These are phyloP conservation scores for Grigorovia yakushimaensis DNA, from an alignment of 805 yeast species.

Conservation along the genomic window DNA sequence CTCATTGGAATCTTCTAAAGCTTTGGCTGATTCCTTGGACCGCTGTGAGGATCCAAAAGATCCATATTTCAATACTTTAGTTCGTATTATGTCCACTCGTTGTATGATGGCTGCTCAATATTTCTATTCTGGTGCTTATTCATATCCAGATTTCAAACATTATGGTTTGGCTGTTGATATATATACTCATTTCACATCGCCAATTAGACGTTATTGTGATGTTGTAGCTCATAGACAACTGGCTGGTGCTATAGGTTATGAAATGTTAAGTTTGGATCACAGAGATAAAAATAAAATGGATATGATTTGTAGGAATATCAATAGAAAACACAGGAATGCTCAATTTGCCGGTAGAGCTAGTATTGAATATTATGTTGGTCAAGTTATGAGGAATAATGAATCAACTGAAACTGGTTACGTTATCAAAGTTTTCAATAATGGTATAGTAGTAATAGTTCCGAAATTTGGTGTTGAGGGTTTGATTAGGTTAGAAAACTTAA, in stretches of 20 bases:
- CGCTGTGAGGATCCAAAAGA: conserved; percentile 75
- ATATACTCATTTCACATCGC: conserved; percentile 97
- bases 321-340: conserved; percentile 91
- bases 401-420: conserved; percentile 80
- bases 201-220: conserved; percentile 96
- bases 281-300: conserved; percentile 89
- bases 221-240: conserved; percentile 94
- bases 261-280: conserved; percentile 67
- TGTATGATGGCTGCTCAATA: conserved; percentile 99
- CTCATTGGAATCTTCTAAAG: conserved; percentile 75
- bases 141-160: conserved; percentile 88
- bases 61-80: conserved; percentile 83
- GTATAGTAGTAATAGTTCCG: conserved; percentile 90
- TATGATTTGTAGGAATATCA: conserved; percentile 75
- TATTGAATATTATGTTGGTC: conserved; percentile 96
- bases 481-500: conserved; percentile 67
- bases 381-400: conserved; percentile 83
- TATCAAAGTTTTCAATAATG: conserved; percentile 86
- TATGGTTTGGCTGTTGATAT: conserved; percentile 97
- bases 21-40: conserved; percentile 89
- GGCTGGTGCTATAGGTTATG: conserved; percentile 97
- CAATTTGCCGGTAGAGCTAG: conserved; percentile 98
- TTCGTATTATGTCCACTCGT: conserved; percentile 94
- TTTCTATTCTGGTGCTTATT: conserved; percentile 81
- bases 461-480: conserved; percentile 93